Conservation (phyloP, 495 filamentous ascomycete genomes). For the Trichocladium antarcticum region DNA sequence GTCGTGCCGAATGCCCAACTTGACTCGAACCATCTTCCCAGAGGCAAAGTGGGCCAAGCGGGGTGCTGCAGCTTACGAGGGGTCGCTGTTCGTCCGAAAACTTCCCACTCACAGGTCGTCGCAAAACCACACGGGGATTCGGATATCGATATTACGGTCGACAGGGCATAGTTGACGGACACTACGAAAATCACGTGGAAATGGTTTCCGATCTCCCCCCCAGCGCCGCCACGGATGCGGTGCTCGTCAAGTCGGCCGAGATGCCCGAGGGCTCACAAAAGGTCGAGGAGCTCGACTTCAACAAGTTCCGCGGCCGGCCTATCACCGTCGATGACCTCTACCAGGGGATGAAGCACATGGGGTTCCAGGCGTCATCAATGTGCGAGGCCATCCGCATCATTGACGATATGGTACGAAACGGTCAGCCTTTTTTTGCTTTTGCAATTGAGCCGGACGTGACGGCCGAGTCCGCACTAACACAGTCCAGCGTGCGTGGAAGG, state of each 20-base stretch:
- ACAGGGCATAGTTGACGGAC: too few relatives aligned
- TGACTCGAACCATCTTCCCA: too few relatives aligned
- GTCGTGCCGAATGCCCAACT: too few relatives aligned
- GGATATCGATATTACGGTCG: too few relatives aligned
- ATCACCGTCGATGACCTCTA: conserved; percentile 80
- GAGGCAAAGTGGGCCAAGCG: too few relatives aligned
- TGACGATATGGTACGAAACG: conserved; percentile 72
- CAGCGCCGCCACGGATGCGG: conserved; percentile 62
- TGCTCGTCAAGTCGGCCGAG: conserved; percentile 77
- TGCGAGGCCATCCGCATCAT: conserved; percentile 77
- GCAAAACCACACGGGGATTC: too few relatives aligned
- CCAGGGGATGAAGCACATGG: conserved; percentile 71
- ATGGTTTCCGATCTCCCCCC: conserved; percentile 42
- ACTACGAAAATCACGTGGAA: too few relatives aligned
- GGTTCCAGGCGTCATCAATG: conserved; percentile 83
- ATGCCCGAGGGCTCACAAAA: conserved; percentile 60
- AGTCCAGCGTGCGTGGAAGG: conserved; percentile 58
- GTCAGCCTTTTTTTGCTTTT: background rate
- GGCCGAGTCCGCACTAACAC: conserved; percentile 2
- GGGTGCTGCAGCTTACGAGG: background rate
- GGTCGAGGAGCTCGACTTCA: conserved; percentile 85
- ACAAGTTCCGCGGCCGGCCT: conserved; percentile 56
- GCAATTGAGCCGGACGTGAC: background rate
- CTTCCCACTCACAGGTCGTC: too few relatives aligned
- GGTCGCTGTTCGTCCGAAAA: background rate